These are phyloP conservation scores for Diospyros lotus DNA, from an alignment of 148 eudicot species.

Conservation along the genomic window DNA sequence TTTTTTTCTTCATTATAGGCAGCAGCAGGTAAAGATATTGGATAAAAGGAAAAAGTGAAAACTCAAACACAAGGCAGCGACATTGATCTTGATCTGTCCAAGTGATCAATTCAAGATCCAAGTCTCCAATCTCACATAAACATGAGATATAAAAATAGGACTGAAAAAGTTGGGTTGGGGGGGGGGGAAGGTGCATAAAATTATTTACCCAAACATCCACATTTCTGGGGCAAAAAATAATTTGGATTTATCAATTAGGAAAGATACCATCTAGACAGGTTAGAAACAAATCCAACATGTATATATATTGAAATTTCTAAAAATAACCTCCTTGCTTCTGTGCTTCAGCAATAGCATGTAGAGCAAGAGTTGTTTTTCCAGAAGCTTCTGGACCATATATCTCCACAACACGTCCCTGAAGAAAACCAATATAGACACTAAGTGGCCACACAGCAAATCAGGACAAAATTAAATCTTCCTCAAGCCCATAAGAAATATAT, in stretches of 20 bases:
- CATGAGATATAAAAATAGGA: too few species aligned
- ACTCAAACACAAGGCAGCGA: neutral
- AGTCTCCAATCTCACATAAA: neutral
- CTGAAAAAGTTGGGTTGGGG: too few species aligned
- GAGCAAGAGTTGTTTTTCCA: constrained; percentile 94
- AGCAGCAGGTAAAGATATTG: neutral
- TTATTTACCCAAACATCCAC: neutral
- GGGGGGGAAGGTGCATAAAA: neutral
- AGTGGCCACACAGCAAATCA: neutral
- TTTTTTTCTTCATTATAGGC: neutral
- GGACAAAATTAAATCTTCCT: neutral
- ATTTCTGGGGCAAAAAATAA: neutral
- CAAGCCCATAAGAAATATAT: neutral
- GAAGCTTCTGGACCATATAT: constrained; percentile 98
- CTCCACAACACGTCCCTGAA: constrained; percentile 94
- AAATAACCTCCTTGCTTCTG: constrained; percentile 84
- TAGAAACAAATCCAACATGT: neutral
- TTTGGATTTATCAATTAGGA: neutral
- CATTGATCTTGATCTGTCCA: neutral
- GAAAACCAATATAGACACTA: constrained; percentile 7
- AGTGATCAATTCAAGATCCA: neutral
- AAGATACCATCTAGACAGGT: neutral
- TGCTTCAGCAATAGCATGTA: constrained; percentile 92
- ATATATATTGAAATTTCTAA: neutral
- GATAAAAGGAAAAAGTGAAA: neutral